Evolutionary conservation across 257 asterid species (phyloP), one percentile per base, ranked within the genome.

Genomic region (Leonotis leonurus): DNA sequence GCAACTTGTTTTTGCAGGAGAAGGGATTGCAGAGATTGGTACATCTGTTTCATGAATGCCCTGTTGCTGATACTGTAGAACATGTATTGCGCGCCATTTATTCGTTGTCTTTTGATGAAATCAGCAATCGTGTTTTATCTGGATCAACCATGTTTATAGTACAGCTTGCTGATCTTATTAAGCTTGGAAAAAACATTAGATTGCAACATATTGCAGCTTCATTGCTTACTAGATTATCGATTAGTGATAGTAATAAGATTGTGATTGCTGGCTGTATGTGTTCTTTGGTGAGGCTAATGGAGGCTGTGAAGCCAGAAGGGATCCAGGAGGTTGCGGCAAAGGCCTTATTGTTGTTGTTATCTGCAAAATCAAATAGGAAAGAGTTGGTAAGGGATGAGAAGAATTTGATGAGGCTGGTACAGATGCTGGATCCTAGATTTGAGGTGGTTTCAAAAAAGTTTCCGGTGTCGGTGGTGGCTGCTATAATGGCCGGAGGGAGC

Each of bases 401-500:
- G 86, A 78, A 84, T 73, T 36, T 85, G 70, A 83, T 77, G 75
- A 83, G 80, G 88, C 75, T 93, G 39, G 79, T 82, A 54, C 91
- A 81, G 59, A 83, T 89, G 95, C 74, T 93, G 78, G 96, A 93
- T 77, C 85, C 88, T 11, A 73, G 73, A 8, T 80, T 77, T 18
- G 94, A 85, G 62, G 64, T 52, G 16, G 85, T 83, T 1, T 78
- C 84, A 1, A 83, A 87, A 85, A 89, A 85, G 80, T 87, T 82
- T 33, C 99, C 99, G 0, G 82, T 93, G 68, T 85, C 96, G 0
- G 96, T 89, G 64, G 94, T 85, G 69, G 74, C 80, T 0, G 94
- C 97, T n/a, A 67, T 85, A 16, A 79, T 85, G 91, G 82, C 87
- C 0, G 94, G 99, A 54, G 95, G 97, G 46, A 93, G 97, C 79